Base-by-base conservation (phyloP, 1,139 yeast species). In the Casaregolazyma lundiana region DNA sequence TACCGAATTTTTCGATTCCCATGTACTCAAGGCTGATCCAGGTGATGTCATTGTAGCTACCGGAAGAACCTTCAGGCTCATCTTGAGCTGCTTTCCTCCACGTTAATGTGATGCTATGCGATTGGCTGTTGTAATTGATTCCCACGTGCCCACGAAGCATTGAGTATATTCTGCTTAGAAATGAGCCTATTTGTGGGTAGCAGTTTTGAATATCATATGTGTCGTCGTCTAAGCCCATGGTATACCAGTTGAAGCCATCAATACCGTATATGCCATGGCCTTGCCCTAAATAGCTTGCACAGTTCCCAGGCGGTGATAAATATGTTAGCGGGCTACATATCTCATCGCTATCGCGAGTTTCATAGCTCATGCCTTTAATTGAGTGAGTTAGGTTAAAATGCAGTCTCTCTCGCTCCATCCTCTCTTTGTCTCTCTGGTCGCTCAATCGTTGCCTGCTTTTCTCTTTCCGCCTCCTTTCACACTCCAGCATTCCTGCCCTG, bases 201-300 rank as follows among this genome's bases (percentile, higher is more conserved):
- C 45, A 42, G 26, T 35, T 24, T 17, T 26, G 9, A 22, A 35
- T 47, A 21, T 47, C 35, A 20, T 44, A 9, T 36, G 5, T 11
- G 4, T 16, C 22, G 4, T 35, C 30, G 13, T 39, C 17, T 15
- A 22, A 16, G 15, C 36, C 41, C 9, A 42, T 19, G 11, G 45
- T 24, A 13, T 42, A 42, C 45, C 45, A 42, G 29, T 42, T 35
- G 19, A 16, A 36, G 2, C 17, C 3, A 19, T 42, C 35, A 9
- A 42, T 13, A 6, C 45, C 45, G 20, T 36, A 42, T 2, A 42
- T 34, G 37, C 20, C 9, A 7, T 26, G n/a, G 11, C 6, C 5
- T 18, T 13, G 15, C 26, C 35, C 36, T 20, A 11, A 2, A 15
- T 35, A 15, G 26, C 35, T 26, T 17, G 19, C 40, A 29, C 38